Percentiles rank a stretch among this genome's conserved stretches.
Evolutionary conservation across 179 eudicot species (phyloP).

Genomic region (Beta corolliflora): DNA sequence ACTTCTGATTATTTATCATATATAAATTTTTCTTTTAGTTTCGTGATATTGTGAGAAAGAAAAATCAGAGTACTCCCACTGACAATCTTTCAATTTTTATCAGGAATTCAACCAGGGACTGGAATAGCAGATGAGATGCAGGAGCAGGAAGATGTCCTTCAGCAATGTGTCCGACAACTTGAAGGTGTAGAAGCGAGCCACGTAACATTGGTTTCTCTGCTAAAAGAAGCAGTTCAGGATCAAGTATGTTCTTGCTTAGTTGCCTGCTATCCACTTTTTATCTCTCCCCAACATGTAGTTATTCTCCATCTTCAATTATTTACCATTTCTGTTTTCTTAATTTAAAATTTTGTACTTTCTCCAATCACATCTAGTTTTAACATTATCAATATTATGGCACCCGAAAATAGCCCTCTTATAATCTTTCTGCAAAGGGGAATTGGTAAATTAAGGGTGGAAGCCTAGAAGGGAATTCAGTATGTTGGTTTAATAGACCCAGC

Average conservation of each 20-base stretch:
- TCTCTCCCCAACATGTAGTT: no score
- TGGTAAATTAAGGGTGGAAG: no score
- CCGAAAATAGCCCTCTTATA: no score
- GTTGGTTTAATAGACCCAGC: not conserved
- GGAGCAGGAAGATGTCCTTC: slow-evolving; percentile 68
- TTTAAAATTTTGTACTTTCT: no score
- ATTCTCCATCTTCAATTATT: no score
- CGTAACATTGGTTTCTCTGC: slow-evolving; percentile 60
- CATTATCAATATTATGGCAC: no score
- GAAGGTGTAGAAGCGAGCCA: slow-evolving; percentile 70
- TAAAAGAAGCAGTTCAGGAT: slow-evolving; percentile 78
- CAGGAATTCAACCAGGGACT: slow-evolving; percentile 59
- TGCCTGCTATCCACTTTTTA: not conserved
- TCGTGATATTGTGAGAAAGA: not conserved
- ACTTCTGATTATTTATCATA: no score
- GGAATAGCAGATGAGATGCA: slow-evolving; percentile 57
- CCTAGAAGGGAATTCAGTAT: no score
- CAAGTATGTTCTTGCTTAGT: slow-evolving; percentile 50
- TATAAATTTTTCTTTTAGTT: no score
- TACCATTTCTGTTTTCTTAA: no score
- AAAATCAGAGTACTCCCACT: not conserved
- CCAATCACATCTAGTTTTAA: no score
- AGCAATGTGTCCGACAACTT: slow-evolving; percentile 65
- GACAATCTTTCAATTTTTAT: slow-evolving; percentile 20
- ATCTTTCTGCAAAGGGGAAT: no score